phyloP scores from a whole-genome alignment of 2,329 filamentous ascomycete species.

The Xylaria polymorpha region DNA sequence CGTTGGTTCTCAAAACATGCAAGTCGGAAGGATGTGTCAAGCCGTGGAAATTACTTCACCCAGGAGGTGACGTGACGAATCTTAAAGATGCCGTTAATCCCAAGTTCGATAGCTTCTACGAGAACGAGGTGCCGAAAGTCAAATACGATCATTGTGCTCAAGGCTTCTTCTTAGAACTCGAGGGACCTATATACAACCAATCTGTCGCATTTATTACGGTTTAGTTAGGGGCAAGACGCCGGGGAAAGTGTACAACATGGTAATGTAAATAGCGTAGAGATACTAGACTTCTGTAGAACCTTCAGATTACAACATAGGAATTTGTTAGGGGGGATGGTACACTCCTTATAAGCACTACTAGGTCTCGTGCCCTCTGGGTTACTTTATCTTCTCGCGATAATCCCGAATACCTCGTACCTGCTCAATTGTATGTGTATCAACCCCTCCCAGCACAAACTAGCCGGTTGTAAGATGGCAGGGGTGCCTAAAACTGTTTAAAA shows the following conservation, averaged over 20 bases:
- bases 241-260: not conserved
- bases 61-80: constrained; percentile 25
- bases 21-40: constrained; percentile 33
- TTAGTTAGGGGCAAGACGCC: not conserved
- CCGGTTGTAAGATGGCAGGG: too few relatives aligned
- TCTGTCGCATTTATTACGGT: constrained; percentile 21
- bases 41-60: constrained; percentile 35
- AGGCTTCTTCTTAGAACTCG: constrained; percentile 31
- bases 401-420: too few relatives aligned
- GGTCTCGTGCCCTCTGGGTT: too few relatives aligned
- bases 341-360: too few relatives aligned
- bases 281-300: too few relatives aligned
- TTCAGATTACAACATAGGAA: too few relatives aligned
- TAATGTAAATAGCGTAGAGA: not conserved
- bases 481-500: too few relatives aligned
- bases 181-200: constrained; percentile 29
- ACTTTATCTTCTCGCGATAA: too few relatives aligned
- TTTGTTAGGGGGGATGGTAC: too few relatives aligned
- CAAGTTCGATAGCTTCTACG: constrained; percentile 35
- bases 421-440: too few relatives aligned
- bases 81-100: constrained; percentile 26
- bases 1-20: constrained; percentile 34
- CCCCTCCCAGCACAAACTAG: too few relatives aligned
- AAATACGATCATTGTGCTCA: constrained; percentile 32
- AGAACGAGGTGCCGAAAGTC: constrained; percentile 27